Conservation (phyloP, 306 rosid species). For the Canavalia gladiata region DNA sequence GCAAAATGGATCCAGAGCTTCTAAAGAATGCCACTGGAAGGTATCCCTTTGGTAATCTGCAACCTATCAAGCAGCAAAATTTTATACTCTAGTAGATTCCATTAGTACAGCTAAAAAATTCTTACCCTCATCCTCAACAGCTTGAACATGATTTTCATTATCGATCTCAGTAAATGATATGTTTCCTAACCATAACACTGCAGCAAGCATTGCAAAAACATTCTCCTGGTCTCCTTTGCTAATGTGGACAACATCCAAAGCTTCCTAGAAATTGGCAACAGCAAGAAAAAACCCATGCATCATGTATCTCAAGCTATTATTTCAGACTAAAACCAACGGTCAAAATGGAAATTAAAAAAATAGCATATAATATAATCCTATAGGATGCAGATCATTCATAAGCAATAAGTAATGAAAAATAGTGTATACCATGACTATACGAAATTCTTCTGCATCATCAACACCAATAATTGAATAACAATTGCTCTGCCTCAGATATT, state of each 20-base stretch:
- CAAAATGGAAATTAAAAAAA: conserved; percentile 21
- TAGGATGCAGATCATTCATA: conserved; percentile 41
- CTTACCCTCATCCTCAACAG: conserved; percentile 87
- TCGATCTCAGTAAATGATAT: conserved; percentile 81
- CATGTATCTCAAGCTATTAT: conserved; percentile 43
- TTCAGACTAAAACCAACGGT: conserved; percentile 32
- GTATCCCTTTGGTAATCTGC: conserved; percentile 16
- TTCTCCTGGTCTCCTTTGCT: conserved; percentile 85
- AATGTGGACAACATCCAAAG: conserved; percentile 91
- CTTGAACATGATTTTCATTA: conserved; percentile 94
- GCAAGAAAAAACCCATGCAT: conserved; percentile 46
- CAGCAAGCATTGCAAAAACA: conserved; percentile 99
- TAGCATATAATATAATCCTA: conserved; percentile 3
- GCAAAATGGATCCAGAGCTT: conserved; percentile 11
- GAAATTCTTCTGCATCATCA: conserved; percentile 90
- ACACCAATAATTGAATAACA: conserved; percentile 83
- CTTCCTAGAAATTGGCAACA: conserved; percentile 73
- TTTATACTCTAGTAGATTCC: background rate
- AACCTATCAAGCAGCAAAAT: conserved; percentile 14
- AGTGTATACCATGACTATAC: conserved; percentile 71
- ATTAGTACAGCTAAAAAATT: conserved; percentile 31
- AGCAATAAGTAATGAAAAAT: conserved; percentile 14
- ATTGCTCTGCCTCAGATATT: conserved; percentile 86
- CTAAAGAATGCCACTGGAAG: background rate
- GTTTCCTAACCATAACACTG: conserved; percentile 98